Evolutionary conservation across 2,329 filamentous ascomycete genomes (phyloP), one percentile per base, ranked within the genome.

Genomic region (Rhexocercosporidium sp.): DNA sequence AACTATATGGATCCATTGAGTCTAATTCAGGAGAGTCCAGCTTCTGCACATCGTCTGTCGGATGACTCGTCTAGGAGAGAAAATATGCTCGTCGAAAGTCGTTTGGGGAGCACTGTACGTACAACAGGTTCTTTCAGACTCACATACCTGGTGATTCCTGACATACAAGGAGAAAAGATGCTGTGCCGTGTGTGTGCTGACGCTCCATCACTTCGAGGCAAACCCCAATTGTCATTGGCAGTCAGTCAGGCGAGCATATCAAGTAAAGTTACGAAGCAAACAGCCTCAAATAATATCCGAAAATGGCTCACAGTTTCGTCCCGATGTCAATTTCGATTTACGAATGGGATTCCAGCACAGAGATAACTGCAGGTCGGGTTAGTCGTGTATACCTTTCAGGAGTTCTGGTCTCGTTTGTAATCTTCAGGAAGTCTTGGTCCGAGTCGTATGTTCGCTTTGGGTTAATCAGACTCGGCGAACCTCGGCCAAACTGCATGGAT

Each of bases 371-470:
- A 57, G n/a, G 54, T 57, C 54, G 31, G 34, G n/a, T 34, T 4
- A 39, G 34, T 39, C 54, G 34, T 57, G 34, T 57, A 20, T 41
- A 20, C 20, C 3, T 20, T 57, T 57, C 20, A 25, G 31, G 54
- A 57, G 34, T 37, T 57, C 9, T 57, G 9, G 34, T 8, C 31
- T 57, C 54, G 54, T 57, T 41, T 56, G 53, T 57, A 37, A 39
- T 57, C 3, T 41, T 53, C 49, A 39, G 31, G 31, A 39, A 57
- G 31, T 39, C 54, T 57, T 57, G 54, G 54, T 57, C 54, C 54
- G 54, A 39, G 29, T 57, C 54, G 54, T 57, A 34, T 57, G 54
- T 57, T 57, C 34, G n/a, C 20, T 57, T 57, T 27, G 54, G 54
- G 54, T 57, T 57, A 57, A 57, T 57, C 20, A 39, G 8, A 18